Percentiles rank a stretch among this genome's conserved stretches.
Evolutionary conservation across 1,139 yeast species (phyloP).

Genomic region (Taphrina communis): DNA sequence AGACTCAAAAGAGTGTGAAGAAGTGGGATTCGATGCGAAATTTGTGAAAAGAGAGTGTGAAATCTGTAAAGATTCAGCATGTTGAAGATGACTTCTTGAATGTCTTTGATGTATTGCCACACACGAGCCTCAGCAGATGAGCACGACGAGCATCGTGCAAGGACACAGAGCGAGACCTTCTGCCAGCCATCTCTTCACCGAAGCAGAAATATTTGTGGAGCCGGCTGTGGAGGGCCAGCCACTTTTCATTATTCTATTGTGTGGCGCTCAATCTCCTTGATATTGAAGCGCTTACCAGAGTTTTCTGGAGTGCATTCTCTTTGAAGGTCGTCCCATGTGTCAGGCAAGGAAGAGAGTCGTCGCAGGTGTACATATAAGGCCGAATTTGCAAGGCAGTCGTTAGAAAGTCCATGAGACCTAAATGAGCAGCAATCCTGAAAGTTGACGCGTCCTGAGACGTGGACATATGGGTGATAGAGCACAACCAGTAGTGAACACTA

Average conservation of each 20-base stretch:
- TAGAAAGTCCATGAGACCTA: too few relatives aligned
- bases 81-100: not conserved
- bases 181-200: slow-evolving; percentile 1
- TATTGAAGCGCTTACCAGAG: too few relatives aligned
- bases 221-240: slow-evolving; percentile 12
- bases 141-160: not conserved
- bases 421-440: too few relatives aligned
- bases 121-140: not conserved
- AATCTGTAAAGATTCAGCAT: not conserved
- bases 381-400: too few relatives aligned
- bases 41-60: not conserved
- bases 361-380: too few relatives aligned
- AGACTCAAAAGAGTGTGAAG: not conserved
- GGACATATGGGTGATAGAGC: too few relatives aligned
- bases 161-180: not conserved
- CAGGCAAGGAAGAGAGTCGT: too few relatives aligned
- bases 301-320: too few relatives aligned
- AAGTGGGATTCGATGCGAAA: not conserved
- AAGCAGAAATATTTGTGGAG: slow-evolving; percentile 2
- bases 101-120: not conserved
- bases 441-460: too few relatives aligned
- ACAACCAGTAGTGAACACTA: too few relatives aligned
- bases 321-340: too few relatives aligned
- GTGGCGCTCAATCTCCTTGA: not conserved
- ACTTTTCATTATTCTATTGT: slow-evolving; percentile 1